These are phyloP conservation scores for Simplicillium aogashimaense DNA, from an alignment of 2,329 filamentous ascomycete species.

Conservation along the genomic window DNA sequence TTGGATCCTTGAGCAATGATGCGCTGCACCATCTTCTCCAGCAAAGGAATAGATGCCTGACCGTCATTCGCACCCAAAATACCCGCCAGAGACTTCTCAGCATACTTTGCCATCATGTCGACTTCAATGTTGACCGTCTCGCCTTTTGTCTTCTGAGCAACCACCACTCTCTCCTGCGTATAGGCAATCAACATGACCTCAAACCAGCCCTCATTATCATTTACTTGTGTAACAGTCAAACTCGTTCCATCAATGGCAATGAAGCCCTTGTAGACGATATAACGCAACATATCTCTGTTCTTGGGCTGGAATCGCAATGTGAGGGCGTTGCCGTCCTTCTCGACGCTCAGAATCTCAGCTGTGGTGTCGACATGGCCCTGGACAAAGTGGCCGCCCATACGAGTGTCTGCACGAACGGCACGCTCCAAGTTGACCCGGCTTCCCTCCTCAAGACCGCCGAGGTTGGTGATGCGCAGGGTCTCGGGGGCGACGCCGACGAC, in stretches of 20 bases:
- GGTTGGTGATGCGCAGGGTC: constrained; percentile 89
- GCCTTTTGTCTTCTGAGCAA: constrained; percentile 66
- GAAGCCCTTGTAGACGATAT: constrained; percentile 94
- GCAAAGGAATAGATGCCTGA: constrained; percentile 40
- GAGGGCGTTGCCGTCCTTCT: constrained; percentile 79
- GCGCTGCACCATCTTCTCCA: constrained; percentile 64
- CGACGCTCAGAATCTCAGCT: constrained; percentile 62
- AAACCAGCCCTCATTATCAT: constrained; percentile 73
- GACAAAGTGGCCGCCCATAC: constrained; percentile 97
- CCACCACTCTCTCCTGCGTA: constrained; percentile 85
- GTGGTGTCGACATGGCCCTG: constrained; percentile 95
- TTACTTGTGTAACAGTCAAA: constrained; percentile 79
- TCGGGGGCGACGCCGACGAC: constrained; percentile 92
- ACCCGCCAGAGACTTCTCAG: constrained; percentile 78
- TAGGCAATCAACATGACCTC: constrained; percentile 98
- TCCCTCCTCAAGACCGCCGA: constrained; percentile 59
- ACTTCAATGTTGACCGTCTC: constrained; percentile 89
- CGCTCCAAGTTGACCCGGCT: constrained; percentile 86
- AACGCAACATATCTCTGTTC: constrained; percentile 61
- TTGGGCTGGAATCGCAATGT: constrained; percentile 75
- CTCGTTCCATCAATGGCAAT: constrained; percentile 91
- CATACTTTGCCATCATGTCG: constrained; percentile 78
- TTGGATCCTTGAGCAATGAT: constrained; percentile 57
- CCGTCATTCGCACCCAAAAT: constrained; percentile 48
- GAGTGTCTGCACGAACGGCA: constrained; percentile 79